phyloP scores from a whole-genome alignment of 2,329 filamentous ascomycete species.

The Colletotrichum sp. region DNA sequence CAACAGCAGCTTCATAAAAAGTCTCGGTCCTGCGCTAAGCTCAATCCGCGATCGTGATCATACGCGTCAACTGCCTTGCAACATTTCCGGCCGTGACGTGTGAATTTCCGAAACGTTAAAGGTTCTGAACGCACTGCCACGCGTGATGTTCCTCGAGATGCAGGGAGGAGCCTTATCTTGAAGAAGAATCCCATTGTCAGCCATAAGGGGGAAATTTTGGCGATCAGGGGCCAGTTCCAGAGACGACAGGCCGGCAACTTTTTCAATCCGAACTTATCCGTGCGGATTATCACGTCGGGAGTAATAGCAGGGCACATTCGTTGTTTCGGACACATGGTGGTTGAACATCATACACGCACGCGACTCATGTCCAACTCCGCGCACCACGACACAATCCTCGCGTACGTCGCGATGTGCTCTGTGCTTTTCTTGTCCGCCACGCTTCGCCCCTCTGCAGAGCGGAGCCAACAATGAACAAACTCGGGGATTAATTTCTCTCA shows the following conservation, averaged over 20 bases:
- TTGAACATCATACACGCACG: neutral
- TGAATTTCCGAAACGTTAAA: neutral
- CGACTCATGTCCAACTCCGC: neutral
- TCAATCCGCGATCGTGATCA: neutral
- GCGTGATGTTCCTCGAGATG: neutral
- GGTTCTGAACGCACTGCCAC: neutral
- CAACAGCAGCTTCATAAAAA: neutral
- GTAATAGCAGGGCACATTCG: neutral
- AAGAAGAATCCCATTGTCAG: neutral
- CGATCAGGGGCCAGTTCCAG: neutral
- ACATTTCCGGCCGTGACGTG: neutral
- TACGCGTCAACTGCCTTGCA: neutral
- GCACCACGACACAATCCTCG: neutral
- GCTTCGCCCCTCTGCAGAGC: constrained; percentile 2
- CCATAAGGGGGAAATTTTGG: neutral
- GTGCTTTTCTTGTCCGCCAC: neutral
- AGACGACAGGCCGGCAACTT: neutral
- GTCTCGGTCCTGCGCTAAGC: neutral
- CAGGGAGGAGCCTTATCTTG: neutral
- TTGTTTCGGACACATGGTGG: constrained; percentile 3
- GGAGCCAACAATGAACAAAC: neutral
- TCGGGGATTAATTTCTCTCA: constrained; percentile 11
- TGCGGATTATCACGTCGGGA: neutral
- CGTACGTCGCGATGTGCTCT: neutral
- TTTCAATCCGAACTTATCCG: neutral